Base-by-base conservation (phyloP, 768 basidiomycete genomes). In the Rhizopogon roseolus region DNA sequence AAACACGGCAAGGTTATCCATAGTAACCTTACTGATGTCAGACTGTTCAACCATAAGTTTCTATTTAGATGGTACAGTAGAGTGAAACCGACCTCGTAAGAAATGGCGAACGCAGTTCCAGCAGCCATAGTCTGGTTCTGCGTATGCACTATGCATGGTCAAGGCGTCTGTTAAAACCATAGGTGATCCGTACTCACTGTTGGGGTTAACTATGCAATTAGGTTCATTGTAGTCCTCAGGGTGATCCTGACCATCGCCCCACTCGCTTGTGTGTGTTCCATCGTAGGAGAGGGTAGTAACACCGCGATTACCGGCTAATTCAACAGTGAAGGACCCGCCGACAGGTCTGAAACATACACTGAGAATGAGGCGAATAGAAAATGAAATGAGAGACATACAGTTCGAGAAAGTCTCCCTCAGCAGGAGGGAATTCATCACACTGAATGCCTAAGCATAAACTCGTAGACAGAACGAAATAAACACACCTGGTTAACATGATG, bases 31-130 rank as follows among this genome's bases (percentile, higher is more conserved):
- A 10, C 60, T 69, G 57, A 82, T 67, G 49, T 80, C 75, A 8
- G 79, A 79, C 77, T 79, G 44, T 45, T 36, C n/a, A 4, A 40
- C 36, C 14, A 6, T 36, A 10, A 36, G 13, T 13, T 8, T 7
- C 11, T 34, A 34, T 34, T 34, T 11, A 13, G 28, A 44, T 13
- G 22, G 44, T 28, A 29, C 29, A 43, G 6, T 13, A 28, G n/a
- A 19, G 14, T 14, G 7, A 45, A 39, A 54, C 65, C 22, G 43
- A 79, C 79, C 48, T 73, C 61, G 58, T 82, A 82, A 16, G 80
- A 73, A 53, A 82, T 82, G 14, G 79, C 80, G 54, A 82, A 80
- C 6, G 76, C 80, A 36, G 79, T 79, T 2, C 81, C 81, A 43
- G 81, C 78, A 41, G 79, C 78, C 66, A 68, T 76, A 6, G 74